Percentiles rank a stretch among this genome's conserved stretches.
Evolutionary conservation across 2,329 filamentous ascomycete species (phyloP).

Genomic region (Aspergillus arachidicola): DNA sequence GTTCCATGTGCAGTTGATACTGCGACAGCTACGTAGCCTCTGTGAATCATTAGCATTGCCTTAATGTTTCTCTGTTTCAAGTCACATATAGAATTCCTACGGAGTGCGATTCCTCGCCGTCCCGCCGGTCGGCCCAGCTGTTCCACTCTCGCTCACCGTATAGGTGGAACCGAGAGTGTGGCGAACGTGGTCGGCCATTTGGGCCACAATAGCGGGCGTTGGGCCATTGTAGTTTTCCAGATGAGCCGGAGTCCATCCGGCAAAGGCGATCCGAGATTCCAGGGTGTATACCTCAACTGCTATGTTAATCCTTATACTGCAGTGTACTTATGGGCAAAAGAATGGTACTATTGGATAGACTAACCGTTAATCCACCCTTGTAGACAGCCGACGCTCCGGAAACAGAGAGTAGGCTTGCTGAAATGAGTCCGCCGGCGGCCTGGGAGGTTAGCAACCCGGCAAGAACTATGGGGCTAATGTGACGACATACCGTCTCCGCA

Average conservation of each 20-base stretch:
- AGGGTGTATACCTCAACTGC: constrained; percentile 59
- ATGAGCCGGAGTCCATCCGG: constrained; percentile 61
- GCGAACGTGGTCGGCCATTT: constrained; percentile 60
- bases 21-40: constrained; percentile 66
- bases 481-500: constrained; percentile 57
- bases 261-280: constrained; percentile 59
- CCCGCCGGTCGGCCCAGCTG: constrained; percentile 65
- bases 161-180: constrained; percentile 59
- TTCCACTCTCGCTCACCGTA: constrained; percentile 62
- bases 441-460: constrained; percentile 24
- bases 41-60: constrained; percentile 23
- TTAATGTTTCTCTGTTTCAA: not conserved
- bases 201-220: constrained; percentile 59
- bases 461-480: constrained; percentile 1
- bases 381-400: constrained; percentile 63
- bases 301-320: not conserved
- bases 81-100: constrained; percentile 31
- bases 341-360: constrained; percentile 1
- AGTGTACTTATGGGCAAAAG: not conserved
- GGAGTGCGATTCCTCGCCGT: constrained; percentile 59
- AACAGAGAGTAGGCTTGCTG: constrained; percentile 59
- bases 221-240: constrained; percentile 61
- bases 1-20: constrained; percentile 57
- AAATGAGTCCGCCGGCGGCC: constrained; percentile 66
- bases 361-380: constrained; percentile 61